A percentile compares a stretch with the other conserved stretches of the same genome.
phyloP scores from a whole-genome alignment of 2,329 filamentous ascomycete genomes.

The Trichoderma breve region DNA sequence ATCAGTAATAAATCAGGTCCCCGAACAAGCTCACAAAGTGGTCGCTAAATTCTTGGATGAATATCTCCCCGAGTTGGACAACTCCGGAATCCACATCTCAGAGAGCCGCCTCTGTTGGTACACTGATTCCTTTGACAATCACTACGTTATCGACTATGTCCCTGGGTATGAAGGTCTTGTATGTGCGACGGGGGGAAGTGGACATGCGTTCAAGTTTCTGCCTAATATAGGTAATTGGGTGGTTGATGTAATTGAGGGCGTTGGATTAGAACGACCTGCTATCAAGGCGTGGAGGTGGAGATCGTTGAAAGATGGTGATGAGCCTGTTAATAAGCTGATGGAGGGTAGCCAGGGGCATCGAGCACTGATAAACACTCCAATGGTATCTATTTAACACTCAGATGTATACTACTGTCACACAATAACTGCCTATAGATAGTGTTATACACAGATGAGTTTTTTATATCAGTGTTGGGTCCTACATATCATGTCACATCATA shows the following conservation, averaged over 20 bases:
- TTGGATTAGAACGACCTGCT: not conserved
- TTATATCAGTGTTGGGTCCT: not conserved
- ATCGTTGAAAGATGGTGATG: not conserved
- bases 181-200: constrained; percentile 59
- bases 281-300: constrained; percentile 18
- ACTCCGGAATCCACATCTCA: constrained; percentile 29
- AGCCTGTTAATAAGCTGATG: constrained; percentile 11
- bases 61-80: constrained; percentile 43
- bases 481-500: not conserved
- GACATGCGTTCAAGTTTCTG: constrained; percentile 62
- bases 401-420: too few relatives aligned
- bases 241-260: constrained; percentile 41
- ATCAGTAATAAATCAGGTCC: constrained; percentile 24
- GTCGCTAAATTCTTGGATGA: constrained; percentile 37
- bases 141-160: constrained; percentile 36
- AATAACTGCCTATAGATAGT: fast-evolving
- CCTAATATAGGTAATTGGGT: constrained; percentile 57
- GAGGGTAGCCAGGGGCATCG: constrained; percentile 2
- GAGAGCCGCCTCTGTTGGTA: constrained; percentile 35
- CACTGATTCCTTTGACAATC: constrained; percentile 35
- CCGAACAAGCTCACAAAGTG: constrained; percentile 29
- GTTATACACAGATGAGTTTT: not conserved
- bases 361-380: not conserved
- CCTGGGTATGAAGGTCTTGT: constrained; percentile 57
- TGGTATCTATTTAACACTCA: not conserved